Evolutionary conservation across 371 early-diverging fungal genomes (phyloP), one percentile per base, ranked within the genome.

Genomic region (Cokeromyces recurvatus): DNA sequence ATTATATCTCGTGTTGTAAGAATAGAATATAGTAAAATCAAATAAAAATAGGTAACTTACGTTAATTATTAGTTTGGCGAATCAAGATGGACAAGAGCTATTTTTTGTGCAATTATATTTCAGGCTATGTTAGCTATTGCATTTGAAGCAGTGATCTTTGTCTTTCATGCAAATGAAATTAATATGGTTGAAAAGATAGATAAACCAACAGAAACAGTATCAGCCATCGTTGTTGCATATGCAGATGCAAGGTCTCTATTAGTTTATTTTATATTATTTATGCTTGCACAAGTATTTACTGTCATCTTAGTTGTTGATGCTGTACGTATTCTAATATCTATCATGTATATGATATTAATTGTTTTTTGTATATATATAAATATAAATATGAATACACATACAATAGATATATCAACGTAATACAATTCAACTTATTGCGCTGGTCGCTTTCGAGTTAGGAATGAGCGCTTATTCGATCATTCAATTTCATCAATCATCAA

Each of bases 1-100:
- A 74, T 69, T 47, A 61, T 74, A 36, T 67, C 74, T 53, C 67
- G 70, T 45, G 65, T 74, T 17, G 74, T 69, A 69, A 69, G 66
- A 31, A 38, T 38, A 38, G 22, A 27, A 24, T 29, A 11, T 8
- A 29, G 29, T 29, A 11, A 11, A 29, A 29, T 29, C 29, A 19
- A 16, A 37, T 43, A 20, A 17, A 20, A 12, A 23, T 37, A 12
- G 20, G 17, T 51, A 36, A 38, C 15, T 31, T 29, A 32, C n/a
- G 15, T 19, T 55, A n/a, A n/a, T n/a, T n/a, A n/a, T n/a, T n/a
- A 74, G 74, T 74, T 74, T 67, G 74, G 74, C 36, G 74, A 74
- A 38, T 74, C 74, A 32, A 55, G 61, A 38, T 74, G 70, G 68
- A 74, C 74, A 31, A 56, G 74, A 43, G 63, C 67, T 8, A 67